Percentiles rank a stretch among this genome's conserved stretches.
These are phyloP conservation scores for Oldenlandia corymbosa DNA, from an alignment of 257 asterid genomes.

Conservation along the genomic window DNA sequence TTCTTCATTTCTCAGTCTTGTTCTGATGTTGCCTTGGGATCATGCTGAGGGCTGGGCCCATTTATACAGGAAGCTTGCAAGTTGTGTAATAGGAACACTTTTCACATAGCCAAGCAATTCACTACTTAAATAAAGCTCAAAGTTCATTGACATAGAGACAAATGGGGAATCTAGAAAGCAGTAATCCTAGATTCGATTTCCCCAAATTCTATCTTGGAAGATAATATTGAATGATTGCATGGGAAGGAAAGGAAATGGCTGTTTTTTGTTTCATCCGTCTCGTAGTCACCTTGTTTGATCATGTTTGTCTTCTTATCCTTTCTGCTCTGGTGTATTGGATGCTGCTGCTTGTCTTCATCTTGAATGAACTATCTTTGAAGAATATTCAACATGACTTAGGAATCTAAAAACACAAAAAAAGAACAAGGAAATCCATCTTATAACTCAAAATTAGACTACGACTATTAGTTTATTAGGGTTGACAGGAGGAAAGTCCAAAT, in stretches of 20 bases:
- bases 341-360: conserved; percentile 20
- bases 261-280: conserved; percentile 14
- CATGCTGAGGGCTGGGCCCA: conserved; percentile 16
- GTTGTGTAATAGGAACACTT: conserved; percentile 4
- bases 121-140: conserved; percentile 2
- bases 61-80: conserved; percentile 6
- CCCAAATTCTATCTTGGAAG: conserved; percentile 1
- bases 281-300: conserved; percentile 7
- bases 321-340: conserved; percentile 10
- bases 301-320: conserved; percentile 17
- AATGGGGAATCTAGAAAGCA: conserved; percentile 12
- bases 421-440: neutral
- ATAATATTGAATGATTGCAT: conserved; percentile 11
- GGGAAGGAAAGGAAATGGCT: conserved; percentile 16
- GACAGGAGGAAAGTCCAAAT: neutral
- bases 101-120: conserved; percentile 3
- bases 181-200: conserved; percentile 10
- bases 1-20: conserved; percentile 5
- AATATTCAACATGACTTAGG: conserved; percentile 3
- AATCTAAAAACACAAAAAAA: neutral
- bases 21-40: neutral
- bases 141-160: conserved; percentile 15
- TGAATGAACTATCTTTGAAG: conserved; percentile 9
- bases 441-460: neutral
- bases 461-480: neutral